A percentile compares a stretch with the other conserved stretches of the same genome.
phyloP scores from a whole-genome alignment of 768 basidiomycete genomes.

The Boletales sp. region DNA sequence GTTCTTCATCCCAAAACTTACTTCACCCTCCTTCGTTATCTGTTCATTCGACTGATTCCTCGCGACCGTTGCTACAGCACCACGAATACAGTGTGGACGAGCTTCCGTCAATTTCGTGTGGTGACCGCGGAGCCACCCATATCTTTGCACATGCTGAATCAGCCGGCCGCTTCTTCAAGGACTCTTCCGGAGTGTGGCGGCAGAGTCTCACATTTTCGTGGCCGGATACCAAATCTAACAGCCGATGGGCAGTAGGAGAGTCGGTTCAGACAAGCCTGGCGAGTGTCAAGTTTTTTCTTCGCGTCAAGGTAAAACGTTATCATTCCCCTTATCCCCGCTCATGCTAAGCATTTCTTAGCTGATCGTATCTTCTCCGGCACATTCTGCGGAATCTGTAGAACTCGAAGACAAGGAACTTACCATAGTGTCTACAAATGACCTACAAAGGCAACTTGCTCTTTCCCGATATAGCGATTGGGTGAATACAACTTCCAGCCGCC shows the following conservation, averaged over 20 bases:
- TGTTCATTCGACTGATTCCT: constrained; percentile 22
- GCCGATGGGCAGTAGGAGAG: constrained; percentile 79
- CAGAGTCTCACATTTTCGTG: constrained; percentile 69
- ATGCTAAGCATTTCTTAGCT: constrained; percentile 31
- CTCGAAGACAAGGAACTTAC: constrained; percentile 65
- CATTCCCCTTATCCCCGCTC: constrained; percentile 5
- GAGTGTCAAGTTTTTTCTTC: constrained; percentile 66
- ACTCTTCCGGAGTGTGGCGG: constrained; percentile 55
- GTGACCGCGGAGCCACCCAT: constrained; percentile 39
- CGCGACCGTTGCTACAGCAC: constrained; percentile 22
- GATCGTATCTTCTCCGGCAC: constrained; percentile 43
- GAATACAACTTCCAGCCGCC: constrained; percentile 29
- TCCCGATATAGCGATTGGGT: constrained; percentile 53
- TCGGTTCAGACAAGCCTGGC: constrained; percentile 64
- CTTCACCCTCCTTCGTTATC: constrained; percentile 20
- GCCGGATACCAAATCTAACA: constrained; percentile 64
- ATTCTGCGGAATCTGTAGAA: constrained; percentile 61
- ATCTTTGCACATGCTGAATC: constrained; percentile 58
- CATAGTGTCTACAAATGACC: constrained; percentile 66
- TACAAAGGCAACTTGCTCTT: constrained; percentile 62
- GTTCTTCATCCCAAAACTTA: constrained; percentile 22
- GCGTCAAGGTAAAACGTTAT: constrained; percentile 55
- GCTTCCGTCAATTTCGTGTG: constrained; percentile 5
- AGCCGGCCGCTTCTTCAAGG: constrained; percentile 53
- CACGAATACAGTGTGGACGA: constrained; percentile 14